A percentile compares a stretch with the other conserved stretches of the same genome.
Evolutionary conservation across 352 stramenopile genomes (phyloP).

Genomic region (Phytophthora tentaculata): DNA sequence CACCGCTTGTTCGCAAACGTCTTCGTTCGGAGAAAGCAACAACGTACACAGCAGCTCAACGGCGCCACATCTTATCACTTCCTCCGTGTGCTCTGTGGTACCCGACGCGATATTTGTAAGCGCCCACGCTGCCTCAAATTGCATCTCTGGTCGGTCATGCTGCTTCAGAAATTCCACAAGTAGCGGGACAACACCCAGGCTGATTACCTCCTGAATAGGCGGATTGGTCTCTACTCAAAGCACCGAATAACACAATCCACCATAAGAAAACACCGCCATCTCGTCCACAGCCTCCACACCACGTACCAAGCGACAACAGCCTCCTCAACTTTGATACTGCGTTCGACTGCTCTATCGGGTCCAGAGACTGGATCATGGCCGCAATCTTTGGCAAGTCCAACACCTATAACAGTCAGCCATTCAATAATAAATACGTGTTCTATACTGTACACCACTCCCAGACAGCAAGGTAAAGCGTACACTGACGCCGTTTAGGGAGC

Average conservation of each 20-base stretch:
- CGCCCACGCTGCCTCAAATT: constrained; percentile 99
- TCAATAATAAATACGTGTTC: no score
- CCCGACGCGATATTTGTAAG: constrained; percentile 99
- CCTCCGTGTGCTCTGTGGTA: constrained; percentile 97
- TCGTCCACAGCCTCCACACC: background rate
- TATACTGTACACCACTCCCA: no score
- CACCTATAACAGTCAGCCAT: constrained; percentile 60
- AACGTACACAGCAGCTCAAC: constrained; percentile 98
- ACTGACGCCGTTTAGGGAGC: constrained; percentile 43
- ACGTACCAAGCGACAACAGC: constrained; percentile 95
- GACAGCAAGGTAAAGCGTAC: constrained; percentile 31
- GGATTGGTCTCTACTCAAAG: constrained; percentile 93
- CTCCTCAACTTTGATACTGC: constrained; percentile 97
- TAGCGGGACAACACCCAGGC: constrained; percentile 95
- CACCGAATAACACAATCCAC: background rate
- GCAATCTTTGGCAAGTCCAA: constrained; percentile 96
- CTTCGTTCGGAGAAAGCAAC: constrained; percentile 96
- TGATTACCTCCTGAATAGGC: constrained; percentile 99
- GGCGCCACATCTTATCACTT: constrained; percentile 97
- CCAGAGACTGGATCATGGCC: constrained; percentile 93
- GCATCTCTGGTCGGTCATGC: constrained; percentile 92
- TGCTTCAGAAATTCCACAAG: constrained; percentile 97
- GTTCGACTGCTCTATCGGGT: constrained; percentile 92
- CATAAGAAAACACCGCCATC: background rate
- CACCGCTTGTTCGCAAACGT: constrained; percentile 96